phyloP scores from a whole-genome alignment of 495 filamentous ascomycete genomes.

The Trichoderma virens region DNA sequence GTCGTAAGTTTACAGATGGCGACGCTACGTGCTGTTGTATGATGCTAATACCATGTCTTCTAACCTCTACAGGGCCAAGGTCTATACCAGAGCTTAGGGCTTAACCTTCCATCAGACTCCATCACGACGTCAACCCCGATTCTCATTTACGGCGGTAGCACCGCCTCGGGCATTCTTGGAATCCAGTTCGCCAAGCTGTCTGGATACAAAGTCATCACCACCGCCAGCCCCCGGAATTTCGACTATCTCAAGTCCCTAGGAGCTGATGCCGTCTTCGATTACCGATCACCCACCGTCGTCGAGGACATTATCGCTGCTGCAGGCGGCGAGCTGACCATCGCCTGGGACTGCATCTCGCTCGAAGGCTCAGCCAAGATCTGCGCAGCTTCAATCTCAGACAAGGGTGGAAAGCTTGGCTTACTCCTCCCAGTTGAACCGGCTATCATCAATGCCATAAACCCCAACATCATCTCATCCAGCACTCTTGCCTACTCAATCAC shows the following conservation, averaged over 20 bases:
- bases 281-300: slow-evolving; percentile 28
- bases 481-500: slow-evolving; percentile 26
- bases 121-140: slow-evolving; percentile 21
- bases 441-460: slow-evolving; percentile 21
- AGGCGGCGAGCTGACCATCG: slow-evolving; percentile 19
- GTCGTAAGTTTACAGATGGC: slow-evolving; percentile 23
- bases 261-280: slow-evolving; percentile 40
- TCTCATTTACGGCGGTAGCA: slow-evolving; percentile 46
- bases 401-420: slow-evolving; percentile 17
- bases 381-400: slow-evolving; percentile 23
- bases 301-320: slow-evolving; percentile 28
- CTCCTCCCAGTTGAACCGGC: slow-evolving; percentile 20
- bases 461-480: slow-evolving; percentile 17
- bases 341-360: slow-evolving; percentile 29
- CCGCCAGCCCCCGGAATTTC: slow-evolving; percentile 36
- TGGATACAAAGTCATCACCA: slow-evolving; percentile 37
- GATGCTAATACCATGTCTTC: neutral
- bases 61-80: slow-evolving; percentile 30
- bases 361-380: slow-evolving; percentile 15
- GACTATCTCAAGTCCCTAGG: slow-evolving; percentile 32
- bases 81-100: slow-evolving; percentile 31
- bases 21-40: no score
- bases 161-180: slow-evolving; percentile 39
- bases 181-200: slow-evolving; percentile 41
- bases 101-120: slow-evolving; percentile 29